These are phyloP conservation scores for Trichoderma breve DNA, from an alignment of 2,329 filamentous ascomycete species.

Conservation along the genomic window DNA sequence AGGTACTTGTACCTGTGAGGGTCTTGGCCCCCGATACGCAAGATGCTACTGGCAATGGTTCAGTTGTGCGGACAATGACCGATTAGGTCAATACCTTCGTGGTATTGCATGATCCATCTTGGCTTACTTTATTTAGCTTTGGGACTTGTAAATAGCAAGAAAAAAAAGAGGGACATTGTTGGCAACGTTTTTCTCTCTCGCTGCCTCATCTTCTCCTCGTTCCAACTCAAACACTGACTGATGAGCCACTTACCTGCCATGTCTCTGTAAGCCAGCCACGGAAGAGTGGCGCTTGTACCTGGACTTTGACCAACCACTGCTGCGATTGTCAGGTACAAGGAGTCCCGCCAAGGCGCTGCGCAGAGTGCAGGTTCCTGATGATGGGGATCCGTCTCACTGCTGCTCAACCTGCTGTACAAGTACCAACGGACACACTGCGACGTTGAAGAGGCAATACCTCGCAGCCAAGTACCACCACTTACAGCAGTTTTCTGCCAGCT, in stretches of 20 bases:
- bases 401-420: background rate
- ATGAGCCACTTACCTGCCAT: background rate
- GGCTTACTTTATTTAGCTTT: background rate
- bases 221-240: background rate
- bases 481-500: background rate
- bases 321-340: background rate
- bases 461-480: background rate
- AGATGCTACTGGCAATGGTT: background rate
- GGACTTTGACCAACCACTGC: background rate
- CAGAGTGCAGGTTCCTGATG: background rate
- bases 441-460: background rate
- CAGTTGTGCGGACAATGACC: background rate
- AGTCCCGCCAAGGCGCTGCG: background rate
- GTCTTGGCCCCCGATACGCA: background rate
- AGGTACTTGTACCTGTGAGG: background rate
- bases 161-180: background rate
- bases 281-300: background rate
- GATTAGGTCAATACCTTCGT: slow-evolving; percentile 4
- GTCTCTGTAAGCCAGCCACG: background rate
- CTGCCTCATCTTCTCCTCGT: background rate
- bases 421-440: background rate
- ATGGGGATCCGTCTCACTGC: slow-evolving; percentile 16
- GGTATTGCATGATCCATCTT: slow-evolving; percentile 7
- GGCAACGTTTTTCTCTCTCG: background rate
- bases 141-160: background rate